These are phyloP conservation scores for Iberis pinnata DNA, from an alignment of 345 rosid species.

Conservation along the genomic window DNA sequence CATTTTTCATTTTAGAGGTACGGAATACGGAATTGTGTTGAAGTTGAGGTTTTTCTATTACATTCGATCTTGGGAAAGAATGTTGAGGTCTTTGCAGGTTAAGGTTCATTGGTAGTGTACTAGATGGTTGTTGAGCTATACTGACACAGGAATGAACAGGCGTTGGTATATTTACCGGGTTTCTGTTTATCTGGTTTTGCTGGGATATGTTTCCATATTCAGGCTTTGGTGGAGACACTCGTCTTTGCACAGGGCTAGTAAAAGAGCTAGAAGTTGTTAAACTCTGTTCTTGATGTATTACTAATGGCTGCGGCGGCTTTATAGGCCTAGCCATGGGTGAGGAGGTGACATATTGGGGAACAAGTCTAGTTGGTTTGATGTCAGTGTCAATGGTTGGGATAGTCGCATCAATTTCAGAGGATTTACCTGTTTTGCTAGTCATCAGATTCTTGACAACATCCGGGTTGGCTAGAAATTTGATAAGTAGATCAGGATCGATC, in stretches of 20 bases:
- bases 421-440: background rate
- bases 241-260: constrained; percentile 10
- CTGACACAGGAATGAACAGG: constrained; percentile 5
- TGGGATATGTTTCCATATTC: constrained; percentile 10
- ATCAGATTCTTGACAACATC: constrained; percentile 34
- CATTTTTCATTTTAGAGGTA: constrained; percentile 18
- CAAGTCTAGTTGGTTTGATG: too few relatives aligned
- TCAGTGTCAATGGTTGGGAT: too few relatives aligned
- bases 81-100: constrained; percentile 20
- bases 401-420: too few relatives aligned
- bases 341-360: constrained; percentile 10
- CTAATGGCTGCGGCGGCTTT: constrained; percentile 6
- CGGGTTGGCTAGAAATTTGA: constrained; percentile 48
- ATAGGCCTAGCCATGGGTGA: constrained; percentile 10
- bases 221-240: constrained; percentile 26
- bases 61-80: constrained; percentile 8
- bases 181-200: constrained; percentile 8
- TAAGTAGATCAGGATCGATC: constrained; percentile 48
- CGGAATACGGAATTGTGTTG: constrained; percentile 1
- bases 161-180: background rate
- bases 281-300: constrained; percentile 16
- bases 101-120: constrained; percentile 11
- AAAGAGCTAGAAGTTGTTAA: constrained; percentile 13
- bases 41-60: constrained; percentile 9
- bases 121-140: constrained; percentile 10